These are phyloP conservation scores for Colletotrichum phormii DNA, from an alignment of 2,329 filamentous ascomycete species.

Conservation along the genomic window DNA sequence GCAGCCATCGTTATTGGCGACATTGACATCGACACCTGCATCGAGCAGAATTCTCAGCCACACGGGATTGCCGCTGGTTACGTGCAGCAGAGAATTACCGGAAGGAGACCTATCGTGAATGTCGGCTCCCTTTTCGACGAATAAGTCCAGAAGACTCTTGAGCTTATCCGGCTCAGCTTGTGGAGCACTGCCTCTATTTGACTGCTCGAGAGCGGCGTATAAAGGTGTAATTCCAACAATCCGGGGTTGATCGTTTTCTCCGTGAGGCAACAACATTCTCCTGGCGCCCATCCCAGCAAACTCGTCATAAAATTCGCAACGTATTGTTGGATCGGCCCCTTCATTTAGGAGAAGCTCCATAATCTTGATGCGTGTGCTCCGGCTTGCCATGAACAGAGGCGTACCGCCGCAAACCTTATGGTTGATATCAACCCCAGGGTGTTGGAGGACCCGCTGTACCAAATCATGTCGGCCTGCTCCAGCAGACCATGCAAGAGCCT, in stretches of 20 bases:
- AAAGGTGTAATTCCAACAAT: background rate
- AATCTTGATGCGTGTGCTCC: background rate
- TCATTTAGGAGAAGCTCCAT: slow-evolving; percentile 37
- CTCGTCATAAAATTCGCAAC: background rate
- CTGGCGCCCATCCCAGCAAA: background rate
- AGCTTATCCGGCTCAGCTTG: background rate
- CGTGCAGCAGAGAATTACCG: slow-evolving; percentile 39
- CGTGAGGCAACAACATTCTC: background rate
- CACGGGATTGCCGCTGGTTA: slow-evolving; percentile 6
- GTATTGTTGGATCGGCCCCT: slow-evolving; percentile 38
- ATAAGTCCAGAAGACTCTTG: slow-evolving; percentile 26
- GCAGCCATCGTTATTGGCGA: slow-evolving; percentile 30
- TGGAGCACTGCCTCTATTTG: background rate
- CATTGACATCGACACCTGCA: slow-evolving; percentile 41
- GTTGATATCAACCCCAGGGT: slow-evolving; percentile 48
- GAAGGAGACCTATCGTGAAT: slow-evolving; percentile 36
- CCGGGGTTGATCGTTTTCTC: background rate
- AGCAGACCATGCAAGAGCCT: slow-evolving; percentile 45
- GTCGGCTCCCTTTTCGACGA: slow-evolving; percentile 41
- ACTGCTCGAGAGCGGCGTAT: background rate
- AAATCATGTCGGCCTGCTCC: slow-evolving; percentile 35
- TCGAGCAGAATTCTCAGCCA: slow-evolving; percentile 38
- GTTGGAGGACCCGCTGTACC: slow-evolving; percentile 43
- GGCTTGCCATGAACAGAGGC: slow-evolving; percentile 12
- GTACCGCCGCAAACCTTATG: slow-evolving; percentile 38